Evolutionary conservation across 139 green algal species (phyloP).

Genomic region (Diplosphaera chodatii): DNA sequence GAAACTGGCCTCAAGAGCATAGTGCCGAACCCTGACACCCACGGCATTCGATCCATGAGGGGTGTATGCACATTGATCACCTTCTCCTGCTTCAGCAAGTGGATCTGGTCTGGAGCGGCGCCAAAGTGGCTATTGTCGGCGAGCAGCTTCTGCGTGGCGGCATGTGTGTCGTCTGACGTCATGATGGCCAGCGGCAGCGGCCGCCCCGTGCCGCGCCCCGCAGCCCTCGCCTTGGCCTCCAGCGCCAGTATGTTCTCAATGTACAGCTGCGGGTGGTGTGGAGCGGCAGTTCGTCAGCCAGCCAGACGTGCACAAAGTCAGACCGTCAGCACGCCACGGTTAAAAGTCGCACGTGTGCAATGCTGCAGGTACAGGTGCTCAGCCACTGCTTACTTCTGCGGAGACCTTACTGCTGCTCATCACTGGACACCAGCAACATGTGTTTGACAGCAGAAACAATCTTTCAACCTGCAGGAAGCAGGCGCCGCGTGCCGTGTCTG

Average conservation of each 20-base stretch:
- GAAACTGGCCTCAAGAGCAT: neutral
- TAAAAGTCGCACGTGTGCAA: too few species aligned
- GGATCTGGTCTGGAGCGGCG: conserved; percentile 59
- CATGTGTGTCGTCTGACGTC: conserved; percentile 96
- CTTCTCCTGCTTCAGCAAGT: conserved; percentile 97
- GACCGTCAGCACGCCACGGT: too few species aligned
- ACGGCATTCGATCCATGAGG: too few species aligned
- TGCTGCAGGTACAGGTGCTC: too few species aligned
- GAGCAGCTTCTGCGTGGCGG: conserved; percentile 72
- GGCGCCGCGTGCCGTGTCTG: conserved; percentile 61
- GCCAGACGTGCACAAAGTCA: too few species aligned
- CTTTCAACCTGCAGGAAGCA: conserved; percentile 68
- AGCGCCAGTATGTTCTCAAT: conserved; percentile 84
- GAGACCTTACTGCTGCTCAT: too few species aligned
- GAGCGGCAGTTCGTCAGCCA: too few species aligned
- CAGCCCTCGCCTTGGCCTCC: conserved; percentile 33
- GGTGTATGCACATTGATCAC: too few species aligned
- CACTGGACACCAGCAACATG: too few species aligned
- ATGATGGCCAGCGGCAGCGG: conserved; percentile 93
- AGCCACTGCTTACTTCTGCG: too few species aligned
- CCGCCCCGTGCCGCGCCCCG: neutral
- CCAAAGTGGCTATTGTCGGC: conserved; percentile 84
- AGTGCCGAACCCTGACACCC: neutral
- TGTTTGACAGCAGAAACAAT: neutral
- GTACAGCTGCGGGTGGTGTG: conserved; percentile 80